Percentiles rank a stretch among this genome's conserved stretches.
These are phyloP conservation scores for Aureobasidium melanogenum DNA, from an alignment of 2,329 filamentous ascomycete genomes.

Conservation along the genomic window DNA sequence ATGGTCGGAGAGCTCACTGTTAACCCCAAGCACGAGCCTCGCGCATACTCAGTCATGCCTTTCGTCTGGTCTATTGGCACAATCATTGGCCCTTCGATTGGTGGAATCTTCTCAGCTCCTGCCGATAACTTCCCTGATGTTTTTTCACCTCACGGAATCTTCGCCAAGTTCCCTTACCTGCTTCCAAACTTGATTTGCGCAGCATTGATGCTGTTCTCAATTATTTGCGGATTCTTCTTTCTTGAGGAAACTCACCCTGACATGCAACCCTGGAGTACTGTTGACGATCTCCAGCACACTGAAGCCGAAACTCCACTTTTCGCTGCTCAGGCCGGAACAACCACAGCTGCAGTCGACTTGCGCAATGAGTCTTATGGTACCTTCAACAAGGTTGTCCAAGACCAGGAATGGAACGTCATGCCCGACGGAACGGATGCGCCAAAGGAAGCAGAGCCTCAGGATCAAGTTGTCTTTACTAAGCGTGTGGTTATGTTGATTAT, in stretches of 20 bases:
- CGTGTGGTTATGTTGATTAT: constrained; percentile 67
- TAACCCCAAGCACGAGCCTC: constrained; percentile 80
- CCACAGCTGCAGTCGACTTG: constrained; percentile 63
- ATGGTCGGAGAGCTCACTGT: constrained; percentile 72
- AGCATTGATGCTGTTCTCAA: constrained; percentile 64
- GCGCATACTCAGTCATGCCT: constrained; percentile 85
- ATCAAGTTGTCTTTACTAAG: constrained; percentile 47
- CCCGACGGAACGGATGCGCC: constrained; percentile 32
- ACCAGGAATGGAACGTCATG: constrained; percentile 44
- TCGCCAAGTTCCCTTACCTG: constrained; percentile 74
- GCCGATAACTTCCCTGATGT: constrained; percentile 60
- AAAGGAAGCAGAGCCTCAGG: constrained; percentile 23
- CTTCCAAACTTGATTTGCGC: constrained; percentile 85
- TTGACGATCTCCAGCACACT: constrained; percentile 25
- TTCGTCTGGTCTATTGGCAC: constrained; percentile 90
- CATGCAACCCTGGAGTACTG: constrained; percentile 49
- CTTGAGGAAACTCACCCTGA: constrained; percentile 86
- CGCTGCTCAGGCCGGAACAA: constrained; percentile 59
- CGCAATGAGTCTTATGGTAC: constrained; percentile 53
- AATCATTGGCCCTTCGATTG: constrained; percentile 80
- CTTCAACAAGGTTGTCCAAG: constrained; percentile 39
- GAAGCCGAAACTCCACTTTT: constrained; percentile 64
- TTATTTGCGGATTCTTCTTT: constrained; percentile 69
- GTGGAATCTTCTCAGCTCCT: constrained; percentile 77
- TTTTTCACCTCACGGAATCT: constrained; percentile 61